Evolutionary conservation across 495 filamentous ascomycete species (phyloP).

Genomic region (Trichodelitschia bisporula): DNA sequence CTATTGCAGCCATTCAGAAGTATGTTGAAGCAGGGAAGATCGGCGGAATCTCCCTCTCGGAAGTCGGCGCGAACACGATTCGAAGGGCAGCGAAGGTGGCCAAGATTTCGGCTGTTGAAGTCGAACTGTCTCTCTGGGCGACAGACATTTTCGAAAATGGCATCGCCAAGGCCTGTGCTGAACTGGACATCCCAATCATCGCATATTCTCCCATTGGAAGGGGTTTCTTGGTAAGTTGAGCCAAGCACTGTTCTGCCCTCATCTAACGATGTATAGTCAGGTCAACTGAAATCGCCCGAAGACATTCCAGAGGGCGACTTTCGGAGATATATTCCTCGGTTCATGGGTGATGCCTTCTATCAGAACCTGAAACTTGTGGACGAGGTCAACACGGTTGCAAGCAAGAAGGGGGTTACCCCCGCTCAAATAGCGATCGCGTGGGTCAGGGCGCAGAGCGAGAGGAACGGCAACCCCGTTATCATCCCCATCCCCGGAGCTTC

Average conservation of each 20-base stretch:
- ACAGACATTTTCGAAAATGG: conserved; percentile 51
- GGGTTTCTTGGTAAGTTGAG: conserved; percentile 13
- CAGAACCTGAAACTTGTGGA: conserved; percentile 47
- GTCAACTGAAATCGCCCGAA: not conserved
- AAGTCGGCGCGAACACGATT: conserved; percentile 51
- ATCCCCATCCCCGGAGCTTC: conserved; percentile 66
- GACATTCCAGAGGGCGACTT: conserved; percentile 24
- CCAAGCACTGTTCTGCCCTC: no score
- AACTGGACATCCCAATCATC: conserved; percentile 46
- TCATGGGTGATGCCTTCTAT: conserved; percentile 41
- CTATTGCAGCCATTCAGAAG: conserved; percentile 25
- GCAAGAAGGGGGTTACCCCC: conserved; percentile 41
- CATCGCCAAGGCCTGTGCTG: conserved; percentile 41
- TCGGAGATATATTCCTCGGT: conserved; percentile 31
- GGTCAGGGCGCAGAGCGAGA: conserved; percentile 28
- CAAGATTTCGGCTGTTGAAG: conserved; percentile 52
- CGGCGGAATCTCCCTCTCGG: conserved; percentile 52
- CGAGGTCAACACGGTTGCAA: conserved; percentile 39
- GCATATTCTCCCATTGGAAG: conserved; percentile 38
- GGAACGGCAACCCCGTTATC: conserved; percentile 39
- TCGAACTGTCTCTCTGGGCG: conserved; percentile 49
- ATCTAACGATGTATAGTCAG: not conserved
- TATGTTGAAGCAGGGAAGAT: conserved; percentile 56
- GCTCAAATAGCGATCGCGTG: conserved; percentile 62
- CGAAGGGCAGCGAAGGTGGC: conserved; percentile 41